These are phyloP conservation scores for Rhododendron kiyosumense DNA, from an alignment of 148 eudicot species.

Conservation along the genomic window DNA sequence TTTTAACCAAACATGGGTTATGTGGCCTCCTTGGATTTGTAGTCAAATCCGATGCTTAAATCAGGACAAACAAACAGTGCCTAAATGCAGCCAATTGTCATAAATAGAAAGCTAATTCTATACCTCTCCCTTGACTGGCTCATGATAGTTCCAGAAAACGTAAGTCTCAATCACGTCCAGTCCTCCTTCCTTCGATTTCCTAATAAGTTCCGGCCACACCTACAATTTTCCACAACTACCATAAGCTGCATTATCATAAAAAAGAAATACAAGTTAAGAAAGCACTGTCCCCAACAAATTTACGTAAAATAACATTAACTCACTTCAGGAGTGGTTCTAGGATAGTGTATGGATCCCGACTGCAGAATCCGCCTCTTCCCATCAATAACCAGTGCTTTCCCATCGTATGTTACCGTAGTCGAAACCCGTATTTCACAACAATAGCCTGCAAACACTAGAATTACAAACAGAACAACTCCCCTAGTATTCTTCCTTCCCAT, in stretches of 20 bases:
- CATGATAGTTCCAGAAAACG: too few relatives aligned
- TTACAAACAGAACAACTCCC: constrained; percentile 11
- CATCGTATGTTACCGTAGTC: constrained; percentile 36
- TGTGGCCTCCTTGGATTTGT: too few relatives aligned
- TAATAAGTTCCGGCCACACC: constrained; percentile 52
- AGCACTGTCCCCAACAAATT: not conserved
- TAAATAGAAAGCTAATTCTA: too few relatives aligned
- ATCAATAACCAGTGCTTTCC: constrained; percentile 43
- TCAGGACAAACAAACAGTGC: too few relatives aligned
- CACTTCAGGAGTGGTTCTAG: constrained; percentile 47
- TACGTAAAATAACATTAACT: constrained; percentile 2
- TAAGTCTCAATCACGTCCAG: too few relatives aligned
- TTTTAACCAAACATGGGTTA: too few relatives aligned
- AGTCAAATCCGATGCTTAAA: too few relatives aligned
- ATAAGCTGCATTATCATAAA: constrained; percentile 5
- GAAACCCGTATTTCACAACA: constrained; percentile 22
- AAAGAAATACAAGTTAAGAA: not conserved
- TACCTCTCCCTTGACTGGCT: too few relatives aligned
- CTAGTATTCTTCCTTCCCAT: not conserved
- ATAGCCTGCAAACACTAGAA: constrained; percentile 19
- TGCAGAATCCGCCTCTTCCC: constrained; percentile 47
- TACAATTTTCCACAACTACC: constrained; percentile 13
- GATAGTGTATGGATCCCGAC: constrained; percentile 51
- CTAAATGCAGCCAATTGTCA: too few relatives aligned
- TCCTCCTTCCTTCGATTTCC: constrained; percentile 27